A percentile compares a stretch with the other conserved stretches of the same genome.
phyloP scores from a whole-genome alignment of 345 rosid species.

The Pistacia integerrima region DNA sequence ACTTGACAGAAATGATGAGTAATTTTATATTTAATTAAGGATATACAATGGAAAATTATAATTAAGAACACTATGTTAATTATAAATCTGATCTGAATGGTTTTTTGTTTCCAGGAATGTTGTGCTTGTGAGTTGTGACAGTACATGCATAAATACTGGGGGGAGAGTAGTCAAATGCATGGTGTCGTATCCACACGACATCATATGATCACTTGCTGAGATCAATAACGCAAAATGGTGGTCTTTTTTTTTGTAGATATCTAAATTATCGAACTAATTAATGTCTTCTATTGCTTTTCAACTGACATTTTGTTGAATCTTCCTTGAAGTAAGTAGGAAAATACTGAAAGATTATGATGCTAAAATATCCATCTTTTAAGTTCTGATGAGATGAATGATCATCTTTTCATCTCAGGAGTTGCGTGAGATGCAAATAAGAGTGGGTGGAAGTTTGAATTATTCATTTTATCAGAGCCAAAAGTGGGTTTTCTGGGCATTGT shows the following conservation, averaged over 20 bases:
- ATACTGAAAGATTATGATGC: background rate
- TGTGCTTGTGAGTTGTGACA: conserved; percentile 22
- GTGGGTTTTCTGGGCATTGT: background rate
- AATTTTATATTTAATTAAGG: background rate
- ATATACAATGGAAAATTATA: background rate
- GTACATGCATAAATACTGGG: conserved; percentile 4
- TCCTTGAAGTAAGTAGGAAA: background rate
- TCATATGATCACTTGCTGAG: background rate
- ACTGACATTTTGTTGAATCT: background rate
- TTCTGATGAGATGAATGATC: conserved; percentile 13
- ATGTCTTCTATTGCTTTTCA: background rate
- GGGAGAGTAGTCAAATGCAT: conserved; percentile 10
- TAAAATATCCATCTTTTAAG: conserved; percentile 3
- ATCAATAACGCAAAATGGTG: background rate
- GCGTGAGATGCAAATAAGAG: background rate
- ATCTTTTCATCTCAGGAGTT: background rate
- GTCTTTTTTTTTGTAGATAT: background rate
- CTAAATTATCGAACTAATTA: background rate
- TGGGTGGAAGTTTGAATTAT: background rate
- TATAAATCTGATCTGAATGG: background rate
- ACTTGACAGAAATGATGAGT: background rate
- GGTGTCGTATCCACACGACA: conserved; percentile 11
- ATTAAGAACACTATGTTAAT: background rate
- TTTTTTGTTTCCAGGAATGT: conserved; percentile 26
- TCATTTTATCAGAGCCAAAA: background rate